Evolutionary conservation across 108 stramenopile species (phyloP), one percentile per base, ranked within the genome.

Genomic region (Schizochytrium sp.): DNA sequence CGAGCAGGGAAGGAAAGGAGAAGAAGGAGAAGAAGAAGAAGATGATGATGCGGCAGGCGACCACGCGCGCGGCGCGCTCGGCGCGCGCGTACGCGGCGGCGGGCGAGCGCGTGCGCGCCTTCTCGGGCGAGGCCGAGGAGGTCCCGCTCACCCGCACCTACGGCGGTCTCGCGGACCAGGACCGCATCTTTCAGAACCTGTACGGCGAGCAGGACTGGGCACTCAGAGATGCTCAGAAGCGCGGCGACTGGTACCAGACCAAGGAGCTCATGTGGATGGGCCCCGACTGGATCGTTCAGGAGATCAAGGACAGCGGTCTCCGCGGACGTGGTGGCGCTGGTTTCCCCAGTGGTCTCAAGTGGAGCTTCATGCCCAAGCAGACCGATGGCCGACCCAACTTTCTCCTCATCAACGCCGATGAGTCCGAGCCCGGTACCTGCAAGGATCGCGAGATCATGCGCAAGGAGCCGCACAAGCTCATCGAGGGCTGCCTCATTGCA

Each of bases 401-500:
- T 92, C 92, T 99, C 58, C 98, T 99, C 19, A 98, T 99, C 29
- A 99, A 99, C 93, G 99, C 99, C 60, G 99, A 99, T 90, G 99
- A 99, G 94, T 94, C 93, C 55, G 99, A 99, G 92, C 99, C 99
- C 5, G 99, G 99, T 10, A 99, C 99, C 44, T 99, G 99, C 95
- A 99, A 99, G 95, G 99, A 99, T 93, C 96, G 99, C 48, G 99
- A 99, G 93, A 99, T 99, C 90, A 99, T 99, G 99, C 96, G 99
- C 58, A 99, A 99, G 97, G 99, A 99, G 89, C 99, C 99, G 5
- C 99, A 99, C 94, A 99, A 98, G 94, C 94, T 99, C 88, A 93
- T 99, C 41, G 99, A 99, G 93, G 99, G 99, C 60, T 99, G 99
- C 92, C 89, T 99, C 60, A 71, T 99, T 53, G 97, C 99, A 3